Evolutionary conservation across 2,329 filamentous ascomycete species (phyloP).

Genomic region (Scytalidium lignicola): DNA sequence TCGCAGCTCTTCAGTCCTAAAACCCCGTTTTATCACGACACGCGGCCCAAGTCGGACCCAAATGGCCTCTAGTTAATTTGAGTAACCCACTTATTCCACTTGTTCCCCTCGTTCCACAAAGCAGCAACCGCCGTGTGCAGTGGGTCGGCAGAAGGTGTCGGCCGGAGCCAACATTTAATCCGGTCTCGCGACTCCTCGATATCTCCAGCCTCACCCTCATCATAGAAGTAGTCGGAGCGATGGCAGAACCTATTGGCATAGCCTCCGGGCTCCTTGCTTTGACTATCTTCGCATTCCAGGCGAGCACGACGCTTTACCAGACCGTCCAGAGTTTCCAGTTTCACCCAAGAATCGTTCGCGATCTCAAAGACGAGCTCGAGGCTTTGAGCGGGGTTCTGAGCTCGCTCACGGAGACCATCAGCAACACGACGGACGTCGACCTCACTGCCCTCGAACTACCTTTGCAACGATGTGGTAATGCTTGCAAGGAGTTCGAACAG

Average conservation of each 20-base stretch:
- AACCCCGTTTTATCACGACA: too few relatives aligned
- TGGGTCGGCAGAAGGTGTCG: too few relatives aligned
- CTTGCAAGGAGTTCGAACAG: conserved; percentile 36
- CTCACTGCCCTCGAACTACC: conserved; percentile 31
- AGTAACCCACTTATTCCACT: too few relatives aligned
- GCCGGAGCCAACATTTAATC: too few relatives aligned
- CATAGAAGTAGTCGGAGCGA: conserved; percentile 11
- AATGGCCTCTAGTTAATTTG: too few relatives aligned
- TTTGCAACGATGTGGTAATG: conserved; percentile 35
- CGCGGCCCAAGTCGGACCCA: too few relatives aligned
- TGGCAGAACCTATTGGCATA: conserved; percentile 34
- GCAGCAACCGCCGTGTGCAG: too few relatives aligned
- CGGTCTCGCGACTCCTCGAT: too few relatives aligned
- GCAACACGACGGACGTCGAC: conserved; percentile 17
- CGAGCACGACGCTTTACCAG: conserved; percentile 32
- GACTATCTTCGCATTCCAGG: conserved; percentile 34
- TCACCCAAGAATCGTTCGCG: conserved; percentile 33
- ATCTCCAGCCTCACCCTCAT: too few relatives aligned
- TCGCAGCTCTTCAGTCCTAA: too few relatives aligned
- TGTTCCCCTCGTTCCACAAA: too few relatives aligned
- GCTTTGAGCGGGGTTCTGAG: conserved; percentile 32
- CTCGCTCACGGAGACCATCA: conserved; percentile 27
- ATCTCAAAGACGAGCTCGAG: conserved; percentile 35
- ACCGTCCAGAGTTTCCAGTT: conserved; percentile 33
- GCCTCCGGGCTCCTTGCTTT: conserved; percentile 33